Evolutionary conservation across 192 early-diverging fungal genomes (phyloP).

Genomic region (Phycomyces nitens): DNA sequence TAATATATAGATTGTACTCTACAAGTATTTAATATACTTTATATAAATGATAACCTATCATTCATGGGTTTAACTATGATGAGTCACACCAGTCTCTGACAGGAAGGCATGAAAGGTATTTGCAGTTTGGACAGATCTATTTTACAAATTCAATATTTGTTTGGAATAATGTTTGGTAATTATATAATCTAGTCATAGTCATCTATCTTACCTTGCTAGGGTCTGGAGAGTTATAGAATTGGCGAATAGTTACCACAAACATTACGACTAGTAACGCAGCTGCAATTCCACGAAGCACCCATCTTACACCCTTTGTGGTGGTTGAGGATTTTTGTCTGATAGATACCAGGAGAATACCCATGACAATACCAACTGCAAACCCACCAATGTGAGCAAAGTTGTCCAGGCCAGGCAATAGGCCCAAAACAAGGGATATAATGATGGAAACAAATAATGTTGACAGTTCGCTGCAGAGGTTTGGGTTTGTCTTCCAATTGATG

Average conservation of each 20-base stretch:
- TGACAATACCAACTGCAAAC: slow-evolving; percentile 8
- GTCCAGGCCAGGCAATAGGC: slow-evolving; percentile 74
- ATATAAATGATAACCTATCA: too few species aligned
- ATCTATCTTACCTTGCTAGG: slow-evolving; percentile 17
- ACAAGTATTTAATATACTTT: too few species aligned
- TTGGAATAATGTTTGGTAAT: too few species aligned
- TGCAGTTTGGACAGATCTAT: slow-evolving; percentile 58
- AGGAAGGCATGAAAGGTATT: slow-evolving; percentile 52
- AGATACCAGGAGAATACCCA: slow-evolving; percentile 8
- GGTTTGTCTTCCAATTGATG: slow-evolving; percentile 70
- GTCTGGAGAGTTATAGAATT: slow-evolving; percentile 45
- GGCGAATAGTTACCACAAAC: slow-evolving; percentile 38
- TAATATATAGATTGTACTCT: too few species aligned
- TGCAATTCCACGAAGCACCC: slow-evolving; percentile 34
- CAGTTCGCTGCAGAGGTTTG: slow-evolving; percentile 63
- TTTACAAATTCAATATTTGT: neutral
- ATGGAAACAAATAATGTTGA: slow-evolving; percentile 61
- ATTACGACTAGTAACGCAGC: slow-evolving; percentile 39
- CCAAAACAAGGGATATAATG: slow-evolving; percentile 64
- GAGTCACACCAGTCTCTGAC: slow-evolving; percentile 49
- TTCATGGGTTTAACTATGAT: too few species aligned
- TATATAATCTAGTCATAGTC: too few species aligned
- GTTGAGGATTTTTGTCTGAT: slow-evolving; percentile 18
- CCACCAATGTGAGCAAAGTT: slow-evolving; percentile 72
- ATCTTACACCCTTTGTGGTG: slow-evolving; percentile 27